Evolutionary conservation across 2,329 filamentous ascomycete genomes (phyloP), one percentile per base, ranked within the genome.

Genomic region (Zasmidium angulare): DNA sequence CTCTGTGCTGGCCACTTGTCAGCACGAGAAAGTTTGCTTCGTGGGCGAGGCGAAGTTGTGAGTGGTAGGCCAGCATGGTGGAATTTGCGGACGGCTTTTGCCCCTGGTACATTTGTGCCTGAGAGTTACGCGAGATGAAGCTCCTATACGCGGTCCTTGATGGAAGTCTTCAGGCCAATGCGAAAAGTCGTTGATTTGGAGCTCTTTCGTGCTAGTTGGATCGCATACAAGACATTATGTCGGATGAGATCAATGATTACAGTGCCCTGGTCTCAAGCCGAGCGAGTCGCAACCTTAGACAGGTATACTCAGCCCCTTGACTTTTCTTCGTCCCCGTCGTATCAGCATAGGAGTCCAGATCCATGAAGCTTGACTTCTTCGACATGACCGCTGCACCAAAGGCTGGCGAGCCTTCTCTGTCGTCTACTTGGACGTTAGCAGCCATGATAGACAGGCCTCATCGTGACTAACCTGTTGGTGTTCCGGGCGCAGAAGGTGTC

Each of bases 21-120:
- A 71, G 56, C 73, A 75, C 59, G 65, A 71, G 52, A 74, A 74
- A 61, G 65, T 63, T 55, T 49, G 61, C 21, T 31, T 43, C 7
- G n/a, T 46, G 29, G 46, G 20, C 11, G 22, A 20, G 46, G 53
- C 55, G 19, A 55, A 58, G 53, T 26, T 61, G 19, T 61, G 55
- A 58, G 36, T 7, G 12, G 6, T 10, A 12, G 26, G 23, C 14
- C 14, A 7, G 14, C 29, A 36, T 36, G 29, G 14, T 36, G n/a
- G n/a, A n/a, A n/a, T n/a, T n/a, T n/a, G n/a, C n/a, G n/a, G n/a
- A n/a, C n/a, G n/a, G n/a, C n/a, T n/a, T n/a, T n/a, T n/a, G n/a
- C n/a, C n/a, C n/a, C n/a, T n/a, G n/a, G n/a, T n/a, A n/a, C n/a
- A n/a, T n/a, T n/a, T n/a, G n/a, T n/a, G n/a, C n/a, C n/a, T n/a